phyloP scores from a whole-genome alignment of 106 monocot genomes.

The Iris macrosiphon region DNA sequence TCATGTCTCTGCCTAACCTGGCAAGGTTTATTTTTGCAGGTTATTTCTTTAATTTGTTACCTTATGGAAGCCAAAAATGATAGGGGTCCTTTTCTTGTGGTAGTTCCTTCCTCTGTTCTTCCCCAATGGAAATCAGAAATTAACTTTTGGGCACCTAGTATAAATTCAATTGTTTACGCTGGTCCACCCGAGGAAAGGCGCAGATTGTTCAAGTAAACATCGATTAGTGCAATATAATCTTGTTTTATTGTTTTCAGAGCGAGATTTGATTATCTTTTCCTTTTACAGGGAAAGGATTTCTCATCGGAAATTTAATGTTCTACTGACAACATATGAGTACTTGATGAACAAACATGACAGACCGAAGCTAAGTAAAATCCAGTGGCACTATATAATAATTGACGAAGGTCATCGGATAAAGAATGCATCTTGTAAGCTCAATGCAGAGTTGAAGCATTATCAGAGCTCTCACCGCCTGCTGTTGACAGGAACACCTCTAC shows the following conservation, averaged over 20 bases:
- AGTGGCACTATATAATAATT: slow-evolving; percentile 99
- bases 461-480: slow-evolving; percentile 86
- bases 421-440: slow-evolving; percentile 99
- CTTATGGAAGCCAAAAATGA: slow-evolving; percentile 98
- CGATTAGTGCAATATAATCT: neutral
- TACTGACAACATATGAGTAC: slow-evolving; percentile 95
- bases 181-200: slow-evolving; percentile 98
- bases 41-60: slow-evolving; percentile 93
- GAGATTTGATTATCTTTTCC: slow-evolving; percentile 15
- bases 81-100: slow-evolving; percentile 94
- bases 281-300: slow-evolving; percentile 80
- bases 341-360: slow-evolving; percentile 99
- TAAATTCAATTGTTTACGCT: slow-evolving; percentile 82
- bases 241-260: no score
- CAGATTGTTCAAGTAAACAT: slow-evolving; percentile 88
- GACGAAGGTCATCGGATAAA: slow-evolving; percentile 99
- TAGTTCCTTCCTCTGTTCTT: slow-evolving; percentile 95
- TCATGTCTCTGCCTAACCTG: neutral
- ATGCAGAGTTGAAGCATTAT: slow-evolving; percentile 97
- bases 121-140: slow-evolving; percentile 95
- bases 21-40: slow-evolving; percentile 39
- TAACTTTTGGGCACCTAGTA: slow-evolving; percentile 82
- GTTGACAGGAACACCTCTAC: slow-evolving; percentile 96
- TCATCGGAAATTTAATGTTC: slow-evolving; percentile 94
- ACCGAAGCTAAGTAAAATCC: slow-evolving; percentile 93